Base-by-base conservation (phyloP, 208 protist species). In the Acanthamoeba triangularis region DNA sequence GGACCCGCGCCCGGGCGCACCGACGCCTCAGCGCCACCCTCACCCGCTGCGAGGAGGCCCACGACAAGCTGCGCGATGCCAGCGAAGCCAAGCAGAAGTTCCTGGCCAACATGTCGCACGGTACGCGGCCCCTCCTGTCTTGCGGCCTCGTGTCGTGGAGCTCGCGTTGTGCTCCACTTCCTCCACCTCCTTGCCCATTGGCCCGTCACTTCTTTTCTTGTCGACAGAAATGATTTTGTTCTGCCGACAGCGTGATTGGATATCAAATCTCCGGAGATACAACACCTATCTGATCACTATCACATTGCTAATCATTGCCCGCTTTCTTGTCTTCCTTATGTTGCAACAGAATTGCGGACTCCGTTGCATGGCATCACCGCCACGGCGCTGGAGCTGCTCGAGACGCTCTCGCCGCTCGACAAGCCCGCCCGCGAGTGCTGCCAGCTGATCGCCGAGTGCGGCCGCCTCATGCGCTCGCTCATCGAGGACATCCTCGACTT, bases 401-500 rank as follows among this genome's bases (percentile, higher is more conserved):
- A 72, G 14, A 63, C 88, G 13, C 88, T 78, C 2, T 44, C 84
- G 5, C 28, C 59, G 18, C 13, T 20, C n/a, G 63, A 41, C 84
- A 90, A 67, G n/a, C 16, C 88, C 18, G 54, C 65, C 6, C 30
- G 49, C 25, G 90, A 94, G 47, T 61, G 65, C 41, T 33, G 28
- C 37, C 61, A 94, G 41, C 28, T 80, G 30, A 80, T 69, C 65
- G 59, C 88, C 41, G 61, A 93, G 33, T 78, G 88, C 67, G 35
- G 44, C 88, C n/a, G 41, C 14, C 88, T 54, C 25, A 54, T 93
- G 61, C 65, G 23, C 59, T 44, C 41, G 35, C 67, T 93, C 18
- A 35, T 93, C 33, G 41, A 69, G 7, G 88, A 93, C 88, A 93
- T 93, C 33, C 49, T 93, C 44, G 88, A 93, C 88, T 93, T 93